Evolutionary conservation across 192 early-diverging fungal species (phyloP).

Genomic region (Gaertneriomyces sp.): DNA sequence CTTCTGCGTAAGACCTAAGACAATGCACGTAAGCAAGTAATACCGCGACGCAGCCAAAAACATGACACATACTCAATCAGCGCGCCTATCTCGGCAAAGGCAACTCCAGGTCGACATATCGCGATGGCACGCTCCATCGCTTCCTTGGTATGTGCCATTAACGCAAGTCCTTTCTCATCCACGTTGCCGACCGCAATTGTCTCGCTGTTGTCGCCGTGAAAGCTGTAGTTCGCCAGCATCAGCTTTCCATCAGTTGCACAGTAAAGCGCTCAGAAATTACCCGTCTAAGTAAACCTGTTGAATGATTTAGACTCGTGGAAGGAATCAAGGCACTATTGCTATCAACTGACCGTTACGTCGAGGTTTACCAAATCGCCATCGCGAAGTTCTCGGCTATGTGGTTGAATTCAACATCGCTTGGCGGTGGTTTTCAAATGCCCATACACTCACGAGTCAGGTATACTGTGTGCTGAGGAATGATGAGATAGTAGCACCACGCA

Average conservation of each 20-base stretch:
- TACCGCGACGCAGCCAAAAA: not conserved
- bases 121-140: conserved; percentile 58
- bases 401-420: not conserved
- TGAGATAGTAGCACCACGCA: not conserved
- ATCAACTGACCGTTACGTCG: conserved; percentile 62
- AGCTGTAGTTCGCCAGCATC: conserved; percentile 27
- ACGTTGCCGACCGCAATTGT: conserved; percentile 64
- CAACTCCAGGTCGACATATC: conserved; percentile 71
- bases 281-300: conserved; percentile 54
- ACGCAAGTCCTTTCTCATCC: conserved; percentile 49
- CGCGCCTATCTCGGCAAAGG: conserved; percentile 63
- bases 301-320: not conserved
- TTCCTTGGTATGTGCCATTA: conserved; percentile 58
- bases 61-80: conserved; percentile 41
- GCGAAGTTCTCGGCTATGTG: conserved; percentile 47
- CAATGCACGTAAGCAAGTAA: not conserved
- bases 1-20: conserved; percentile 35
- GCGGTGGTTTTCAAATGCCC: not conserved
- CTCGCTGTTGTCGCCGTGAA: conserved; percentile 69
- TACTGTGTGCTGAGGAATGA: conserved; percentile 3
- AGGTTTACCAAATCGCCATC: conserved; percentile 76
- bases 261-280: conserved; percentile 1
- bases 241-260: not conserved
- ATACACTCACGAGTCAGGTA: conserved; percentile 34
- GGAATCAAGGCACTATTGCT: conserved; percentile 7